Evolutionary conservation across 495 filamentous ascomycete genomes (phyloP).

Genomic region (Penicillium arizonense): DNA sequence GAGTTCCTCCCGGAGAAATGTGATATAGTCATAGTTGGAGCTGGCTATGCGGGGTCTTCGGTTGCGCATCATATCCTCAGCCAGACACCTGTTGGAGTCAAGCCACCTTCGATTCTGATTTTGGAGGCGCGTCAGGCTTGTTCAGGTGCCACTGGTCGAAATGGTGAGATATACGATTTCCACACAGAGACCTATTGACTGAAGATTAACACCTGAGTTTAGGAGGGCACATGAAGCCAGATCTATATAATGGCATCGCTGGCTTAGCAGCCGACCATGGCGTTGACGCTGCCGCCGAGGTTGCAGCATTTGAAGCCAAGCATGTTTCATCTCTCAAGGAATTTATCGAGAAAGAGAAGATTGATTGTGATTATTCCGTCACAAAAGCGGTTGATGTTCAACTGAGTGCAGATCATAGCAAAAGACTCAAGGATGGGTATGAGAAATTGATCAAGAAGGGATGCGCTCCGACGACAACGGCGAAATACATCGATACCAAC

Average conservation of each 20-base stretch:
- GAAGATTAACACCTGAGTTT: background rate
- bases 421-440: constrained; percentile 23
- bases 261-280: constrained; percentile 26
- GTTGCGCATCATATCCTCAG: constrained; percentile 60
- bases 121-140: constrained; percentile 81
- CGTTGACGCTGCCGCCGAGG: constrained; percentile 30
- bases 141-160: constrained; percentile 75
- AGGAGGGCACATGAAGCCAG: constrained; percentile 40
- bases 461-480: constrained; percentile 13
- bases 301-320: constrained; percentile 30
- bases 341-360: constrained; percentile 26
- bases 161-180: constrained; percentile 21
- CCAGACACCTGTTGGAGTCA: constrained; percentile 34
- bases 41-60: constrained; percentile 68
- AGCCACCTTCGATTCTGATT: constrained; percentile 55
- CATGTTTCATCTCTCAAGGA: constrained; percentile 27
- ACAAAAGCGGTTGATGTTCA: constrained; percentile 30
- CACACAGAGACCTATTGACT: background rate
- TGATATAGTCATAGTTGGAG: constrained; percentile 71
- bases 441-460: constrained; percentile 21
- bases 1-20: constrained; percentile 54
- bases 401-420: constrained; percentile 11
- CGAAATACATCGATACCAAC: constrained; percentile 11
- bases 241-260: constrained; percentile 28
- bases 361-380: constrained; percentile 35